Percentiles rank a stretch among this genome's conserved stretches.
Conservation (phyloP, 2,329 filamentous ascomycete genomes). For the Fonsecaea erecta region DNA sequence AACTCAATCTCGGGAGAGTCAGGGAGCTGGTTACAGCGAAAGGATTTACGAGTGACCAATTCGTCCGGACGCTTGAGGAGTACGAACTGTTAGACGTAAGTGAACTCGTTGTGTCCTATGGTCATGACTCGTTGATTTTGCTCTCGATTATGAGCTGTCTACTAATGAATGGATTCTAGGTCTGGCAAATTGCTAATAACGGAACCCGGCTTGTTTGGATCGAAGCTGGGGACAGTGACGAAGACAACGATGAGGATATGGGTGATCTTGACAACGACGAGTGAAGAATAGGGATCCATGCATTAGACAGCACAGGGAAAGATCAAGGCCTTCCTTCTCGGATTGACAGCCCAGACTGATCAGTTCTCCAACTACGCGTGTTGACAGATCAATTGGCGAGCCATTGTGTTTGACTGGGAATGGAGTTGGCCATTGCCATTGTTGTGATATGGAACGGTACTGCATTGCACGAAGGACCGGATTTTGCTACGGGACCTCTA, state of each 20-base stretch:
- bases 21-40: conserved; percentile 91
- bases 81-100: conserved; percentile 89
- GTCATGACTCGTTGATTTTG: conserved; percentile 22
- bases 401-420: not conserved
- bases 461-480: not conserved
- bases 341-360: not conserved
- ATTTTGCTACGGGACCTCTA: not conserved
- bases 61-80: conserved; percentile 82
- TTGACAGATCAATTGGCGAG: not conserved
- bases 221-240: conserved; percentile 60
- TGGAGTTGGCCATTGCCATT: not conserved
- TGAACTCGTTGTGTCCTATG: conserved; percentile 39
- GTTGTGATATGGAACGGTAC: not conserved
- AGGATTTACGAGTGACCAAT: conserved; percentile 95
- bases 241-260: conserved; percentile 40
- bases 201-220: conserved; percentile 74
- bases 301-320: not conserved
- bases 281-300: not conserved
- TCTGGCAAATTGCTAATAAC: conserved; percentile 77
- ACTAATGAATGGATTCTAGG: conserved; percentile 50
- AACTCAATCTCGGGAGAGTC: conserved; percentile 85
- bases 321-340: not conserved
- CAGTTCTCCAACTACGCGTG: not conserved
- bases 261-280: conserved; percentile 26
- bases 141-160: not conserved